phyloP scores from a whole-genome alignment of 2,329 filamentous ascomycete species.

The Pseudopithomyces chartarum region DNA sequence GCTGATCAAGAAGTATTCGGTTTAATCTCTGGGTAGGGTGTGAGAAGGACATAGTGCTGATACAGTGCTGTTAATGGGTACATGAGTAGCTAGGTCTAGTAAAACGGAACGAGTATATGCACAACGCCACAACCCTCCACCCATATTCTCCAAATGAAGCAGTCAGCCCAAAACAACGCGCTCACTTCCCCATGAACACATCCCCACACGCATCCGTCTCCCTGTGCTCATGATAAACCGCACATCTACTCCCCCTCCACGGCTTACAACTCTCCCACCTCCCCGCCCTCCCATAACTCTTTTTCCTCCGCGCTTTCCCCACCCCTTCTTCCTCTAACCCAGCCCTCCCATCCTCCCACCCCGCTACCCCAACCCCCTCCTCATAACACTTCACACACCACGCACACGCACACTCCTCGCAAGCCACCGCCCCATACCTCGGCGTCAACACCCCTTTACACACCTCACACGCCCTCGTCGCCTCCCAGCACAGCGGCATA shows the following conservation, averaged over 20 bases:
- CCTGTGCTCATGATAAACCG: constrained; percentile 45
- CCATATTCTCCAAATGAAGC: no score
- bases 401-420: constrained; percentile 47
- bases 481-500: constrained; percentile 43
- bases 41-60: not conserved
- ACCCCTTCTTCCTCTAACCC: constrained; percentile 24
- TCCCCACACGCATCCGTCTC: constrained; percentile 43
- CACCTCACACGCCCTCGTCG: constrained; percentile 42
- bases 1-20: constrained; percentile 19
- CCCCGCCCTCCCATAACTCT: constrained; percentile 33
- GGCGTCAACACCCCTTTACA: constrained; percentile 48
- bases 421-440: constrained; percentile 42
- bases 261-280: constrained; percentile 45
- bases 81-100: not conserved
- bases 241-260: constrained; percentile 43
- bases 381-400: constrained; percentile 49
- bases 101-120: not conserved
- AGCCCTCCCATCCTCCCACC: constrained; percentile 39
- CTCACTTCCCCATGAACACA: constrained; percentile 33
- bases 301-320: constrained; percentile 26
- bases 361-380: constrained; percentile 35
- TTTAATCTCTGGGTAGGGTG: not conserved
- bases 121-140: no score
- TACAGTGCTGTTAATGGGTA: not conserved
- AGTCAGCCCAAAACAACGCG: not conserved